Conservation (phyloP, 495 filamentous ascomycete species). For the Trypethelium eluteriae region DNA sequence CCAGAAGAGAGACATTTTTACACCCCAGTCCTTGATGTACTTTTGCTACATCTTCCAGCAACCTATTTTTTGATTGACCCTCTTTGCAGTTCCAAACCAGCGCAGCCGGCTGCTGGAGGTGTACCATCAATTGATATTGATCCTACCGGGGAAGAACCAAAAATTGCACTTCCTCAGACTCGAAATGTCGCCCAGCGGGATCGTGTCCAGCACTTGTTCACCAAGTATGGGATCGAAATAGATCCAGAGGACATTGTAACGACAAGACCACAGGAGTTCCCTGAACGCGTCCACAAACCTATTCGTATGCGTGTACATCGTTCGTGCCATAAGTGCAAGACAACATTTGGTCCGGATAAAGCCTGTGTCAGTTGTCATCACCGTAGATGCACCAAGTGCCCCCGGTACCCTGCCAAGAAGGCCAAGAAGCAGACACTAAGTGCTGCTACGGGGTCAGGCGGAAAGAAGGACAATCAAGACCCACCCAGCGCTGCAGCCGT, state of each 20-base stretch:
- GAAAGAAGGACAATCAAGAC: constrained; percentile 23
- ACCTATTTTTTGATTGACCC: not conserved
- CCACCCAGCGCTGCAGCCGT: not conserved
- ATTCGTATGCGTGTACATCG: constrained; percentile 88
- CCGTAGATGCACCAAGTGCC: constrained; percentile 68
- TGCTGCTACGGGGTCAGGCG: constrained; percentile 38
- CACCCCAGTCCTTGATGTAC: constrained; percentile 23
- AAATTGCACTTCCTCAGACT: constrained; percentile 14
- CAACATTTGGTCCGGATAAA: constrained; percentile 61
- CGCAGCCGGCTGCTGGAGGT: not conserved
- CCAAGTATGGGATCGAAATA: constrained; percentile 71
- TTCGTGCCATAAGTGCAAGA: constrained; percentile 69
- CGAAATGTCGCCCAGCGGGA: constrained; percentile 53
- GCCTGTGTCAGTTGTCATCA: constrained; percentile 68
- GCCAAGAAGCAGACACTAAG: constrained; percentile 41
- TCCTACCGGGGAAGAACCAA: constrained; percentile 13
- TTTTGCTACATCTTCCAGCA: not conserved
- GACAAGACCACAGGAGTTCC: constrained; percentile 46
- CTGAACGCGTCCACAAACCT: constrained; percentile 69
- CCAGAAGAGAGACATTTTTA: not conserved
- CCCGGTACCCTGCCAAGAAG: constrained; percentile 56
- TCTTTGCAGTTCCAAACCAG: not conserved
- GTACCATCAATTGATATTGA: not conserved
- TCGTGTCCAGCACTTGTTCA: constrained; percentile 61
- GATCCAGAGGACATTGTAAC: constrained; percentile 29